Conservation (phyloP, 257 asterid species). For the Buddleja alternifolia region DNA sequence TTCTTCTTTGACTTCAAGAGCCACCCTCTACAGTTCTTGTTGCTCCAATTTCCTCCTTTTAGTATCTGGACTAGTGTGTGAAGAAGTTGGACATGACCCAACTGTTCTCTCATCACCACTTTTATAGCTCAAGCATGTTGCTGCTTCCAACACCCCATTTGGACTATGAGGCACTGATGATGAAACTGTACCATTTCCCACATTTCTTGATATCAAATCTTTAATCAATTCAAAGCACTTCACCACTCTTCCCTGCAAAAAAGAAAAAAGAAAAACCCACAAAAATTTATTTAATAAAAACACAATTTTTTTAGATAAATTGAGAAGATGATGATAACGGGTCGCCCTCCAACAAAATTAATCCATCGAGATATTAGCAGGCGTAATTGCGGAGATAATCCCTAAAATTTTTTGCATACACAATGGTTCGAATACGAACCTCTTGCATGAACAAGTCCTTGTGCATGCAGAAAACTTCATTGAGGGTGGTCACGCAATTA, state of each 20-base stretch:
- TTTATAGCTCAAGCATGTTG: conserved; percentile 50
- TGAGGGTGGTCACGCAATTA: too few relatives aligned
- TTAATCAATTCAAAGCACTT: conserved; percentile 61
- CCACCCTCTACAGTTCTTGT: conserved; percentile 23
- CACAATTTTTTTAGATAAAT: neutral
- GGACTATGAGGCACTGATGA: conserved; percentile 55
- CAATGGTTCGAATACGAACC: too few relatives aligned
- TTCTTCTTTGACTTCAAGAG: conserved; percentile 28
- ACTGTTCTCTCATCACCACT: conserved; percentile 54
- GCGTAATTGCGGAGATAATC: too few relatives aligned
- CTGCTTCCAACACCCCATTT: conserved; percentile 68
- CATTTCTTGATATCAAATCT: conserved; percentile 50
- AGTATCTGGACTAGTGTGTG: conserved; percentile 40
- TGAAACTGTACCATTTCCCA: conserved; percentile 23
- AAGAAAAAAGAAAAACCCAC: neutral
- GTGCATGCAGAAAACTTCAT: too few relatives aligned
- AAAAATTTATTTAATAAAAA: neutral
- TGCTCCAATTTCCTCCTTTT: conserved; percentile 67
- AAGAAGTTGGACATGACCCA: conserved; percentile 44
- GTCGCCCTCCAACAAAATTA: too few relatives aligned
- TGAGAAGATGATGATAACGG: too few relatives aligned
- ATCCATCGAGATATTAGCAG: too few relatives aligned
- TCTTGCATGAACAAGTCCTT: too few relatives aligned
- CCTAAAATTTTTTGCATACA: too few relatives aligned
- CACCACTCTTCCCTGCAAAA: conserved; percentile 65